Base-by-base conservation (phyloP, 2,329 filamentous ascomycete species). In the Aspergillus puulaauensis region DNA sequence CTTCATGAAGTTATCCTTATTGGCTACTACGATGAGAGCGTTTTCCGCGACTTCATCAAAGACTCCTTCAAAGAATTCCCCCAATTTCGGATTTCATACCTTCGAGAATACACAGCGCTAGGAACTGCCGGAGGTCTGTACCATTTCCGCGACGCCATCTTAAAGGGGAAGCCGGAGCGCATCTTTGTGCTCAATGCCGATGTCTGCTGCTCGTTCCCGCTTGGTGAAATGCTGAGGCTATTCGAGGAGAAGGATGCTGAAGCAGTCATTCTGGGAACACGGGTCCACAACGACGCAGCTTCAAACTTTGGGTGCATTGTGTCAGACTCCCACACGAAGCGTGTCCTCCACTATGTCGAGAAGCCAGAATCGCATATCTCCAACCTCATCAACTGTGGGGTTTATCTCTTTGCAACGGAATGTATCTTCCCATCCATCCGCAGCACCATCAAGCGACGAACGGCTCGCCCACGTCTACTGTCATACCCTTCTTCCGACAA, bases 241-340 rank as follows among this genome's bases (percentile, higher is more conserved):
- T 96, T 96, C 75, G 89, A 92, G 70, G 93, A 96, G 74, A 96
- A 91, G 80, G 91, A 97, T 69, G 95, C 93, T 57, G 95, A 98
- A 81, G 95, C 95, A 33, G 90, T 98, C 66, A 97, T 99, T 74
- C 82, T 99, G 63, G 95, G 95, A 54, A 99, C 95, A 41, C 84
- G 92, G 55, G 91, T 98, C 58, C 87, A 87, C 72, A 91, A 96
- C 71, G 93, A 98, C 57, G 90, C 93, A 19, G 93, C 95, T 33
- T 90, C 86, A 69, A 98, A 98, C 82, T 99, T 98, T 74, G 95
- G 95, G 62, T 99, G 95, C 83, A 96, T 98, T 71, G 95, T 98
- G 57, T 95, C 90, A 56, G 95, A 99, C 76, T 81, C 89, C 44
- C 91, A 97, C 79, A 96, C 90, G 64, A 93, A 93, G 75, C 91